Evolutionary conservation across 345 rosid species (phyloP).

Genomic region (Brassica napus): Da-Ae NC_063446.1:47176001-47176500

Average conservation of each 20-base stretch:
- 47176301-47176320: background rate
- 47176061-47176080: constrained; percentile 75
- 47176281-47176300: constrained; percentile 8
- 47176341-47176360: constrained; percentile 63
- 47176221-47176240: constrained; percentile 96
- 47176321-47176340: background rate
- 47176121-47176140: constrained; percentile 13
- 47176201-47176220: constrained; percentile 80
- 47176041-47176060: constrained; percentile 88
- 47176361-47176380: constrained; percentile 74
- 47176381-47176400: constrained; percentile 82
- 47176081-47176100: constrained; percentile 24
- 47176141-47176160: constrained; percentile 49
- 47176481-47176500: background rate
- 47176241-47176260: constrained; percentile 71
- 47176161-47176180: constrained; percentile 96
- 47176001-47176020: constrained; percentile 73
- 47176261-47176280: constrained; percentile 68
- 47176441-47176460: constrained; percentile 67
- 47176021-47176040: constrained; percentile 70
- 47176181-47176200: constrained; percentile 77
- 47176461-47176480: background rate
- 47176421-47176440: constrained; percentile 96
- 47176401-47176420: constrained; percentile 90
- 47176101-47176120: constrained; percentile 6